A percentile compares a stretch with the other conserved stretches of the same genome.
These are phyloP conservation scores for Astragalus membranaceus DNA, from an alignment of 306 rosid genomes.

Conservation along the genomic window DNA sequence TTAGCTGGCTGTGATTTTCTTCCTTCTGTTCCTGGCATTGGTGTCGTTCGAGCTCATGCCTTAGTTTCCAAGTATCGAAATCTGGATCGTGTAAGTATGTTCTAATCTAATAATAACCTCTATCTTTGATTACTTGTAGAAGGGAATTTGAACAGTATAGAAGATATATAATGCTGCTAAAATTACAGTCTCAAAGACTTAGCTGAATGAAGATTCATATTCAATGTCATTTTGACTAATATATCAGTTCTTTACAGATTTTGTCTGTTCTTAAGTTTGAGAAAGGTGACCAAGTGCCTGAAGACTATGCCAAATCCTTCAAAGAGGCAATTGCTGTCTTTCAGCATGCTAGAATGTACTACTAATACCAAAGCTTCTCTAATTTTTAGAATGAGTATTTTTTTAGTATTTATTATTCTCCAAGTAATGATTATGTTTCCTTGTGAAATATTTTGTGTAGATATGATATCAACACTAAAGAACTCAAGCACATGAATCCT, in stretches of 20 bases:
- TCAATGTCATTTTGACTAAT: slow-evolving; percentile 8
- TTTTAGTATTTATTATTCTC: background rate
- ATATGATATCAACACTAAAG: slow-evolving; percentile 57
- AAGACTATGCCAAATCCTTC: slow-evolving; percentile 68
- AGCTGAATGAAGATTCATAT: background rate
- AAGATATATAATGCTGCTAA: background rate
- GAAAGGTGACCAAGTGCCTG: slow-evolving; percentile 66
- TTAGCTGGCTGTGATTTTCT: slow-evolving; percentile 98
- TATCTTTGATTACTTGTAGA: background rate
- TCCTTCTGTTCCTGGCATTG: slow-evolving; percentile 94
- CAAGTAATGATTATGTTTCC: slow-evolving; percentile 9
- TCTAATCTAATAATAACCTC: background rate
- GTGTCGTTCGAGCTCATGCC: slow-evolving; percentile 77
- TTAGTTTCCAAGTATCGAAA: slow-evolving; percentile 75
- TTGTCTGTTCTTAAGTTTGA: slow-evolving; percentile 69
- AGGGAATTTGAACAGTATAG: background rate
- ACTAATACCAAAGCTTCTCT: background rate
- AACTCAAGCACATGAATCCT: slow-evolving; percentile 69
- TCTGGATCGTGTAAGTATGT: slow-evolving; percentile 71
- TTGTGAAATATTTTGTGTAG: slow-evolving; percentile 37
- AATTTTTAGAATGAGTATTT: background rate
- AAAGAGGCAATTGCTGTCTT: slow-evolving; percentile 76
- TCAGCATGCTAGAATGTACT: slow-evolving; percentile 80
- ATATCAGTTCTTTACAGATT: slow-evolving; percentile 39
- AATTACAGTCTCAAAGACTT: background rate